Base-by-base conservation (phyloP, 192 early-diverging fungal genomes). In the Linnemannia hyalina region DNA sequence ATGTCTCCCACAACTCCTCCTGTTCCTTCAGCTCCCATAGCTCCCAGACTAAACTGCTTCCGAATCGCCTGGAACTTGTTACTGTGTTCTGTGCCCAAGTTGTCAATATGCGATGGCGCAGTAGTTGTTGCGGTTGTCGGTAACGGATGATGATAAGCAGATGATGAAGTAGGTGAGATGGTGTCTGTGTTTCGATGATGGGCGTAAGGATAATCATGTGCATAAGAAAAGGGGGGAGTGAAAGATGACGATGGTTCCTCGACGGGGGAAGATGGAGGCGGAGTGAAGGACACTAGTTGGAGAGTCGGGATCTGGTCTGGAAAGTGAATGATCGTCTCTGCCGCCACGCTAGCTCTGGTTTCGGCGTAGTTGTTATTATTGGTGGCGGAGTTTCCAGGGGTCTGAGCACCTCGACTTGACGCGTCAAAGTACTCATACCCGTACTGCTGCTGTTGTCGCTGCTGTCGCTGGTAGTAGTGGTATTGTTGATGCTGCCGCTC, bases 301-400 rank as follows among this genome's bases (percentile, higher is more conserved):
- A 77, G 75, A 13, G 55, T 3, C 3, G 73, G 73, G 26, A 74
- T 8, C 15, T 18, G 15, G 41, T 77, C 65, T 65, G 76, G 44
- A 8, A 80, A 73, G 42, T 80, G 55, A 26, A 80, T 80, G 41
- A 80, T 74, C 15, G 78, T 73, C 26, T 80, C 78, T 35, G 41
- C 23, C 2, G 15, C 26, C 16, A 4, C 4, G 18, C 20, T 18
- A 16, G 49, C 4, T 52, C 49, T 16, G 49, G 49, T 22, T 52
- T 0, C 49, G 49, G 20, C 49, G 18, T 22, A 18, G 49, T 5
- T 40, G 6, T 40, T 40, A 6, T 40, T 40, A 40, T 40, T 0
- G 38, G 3, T 40, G 38, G 38, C 3, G 38, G 38, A 6, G 38
- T 18, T 16, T 22, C 18, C 49, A 52, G 20, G 49, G 49, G 49